Base-by-base conservation (phyloP, 2,329 filamentous ascomycete genomes). In the Cladosporium sp. region DNA sequence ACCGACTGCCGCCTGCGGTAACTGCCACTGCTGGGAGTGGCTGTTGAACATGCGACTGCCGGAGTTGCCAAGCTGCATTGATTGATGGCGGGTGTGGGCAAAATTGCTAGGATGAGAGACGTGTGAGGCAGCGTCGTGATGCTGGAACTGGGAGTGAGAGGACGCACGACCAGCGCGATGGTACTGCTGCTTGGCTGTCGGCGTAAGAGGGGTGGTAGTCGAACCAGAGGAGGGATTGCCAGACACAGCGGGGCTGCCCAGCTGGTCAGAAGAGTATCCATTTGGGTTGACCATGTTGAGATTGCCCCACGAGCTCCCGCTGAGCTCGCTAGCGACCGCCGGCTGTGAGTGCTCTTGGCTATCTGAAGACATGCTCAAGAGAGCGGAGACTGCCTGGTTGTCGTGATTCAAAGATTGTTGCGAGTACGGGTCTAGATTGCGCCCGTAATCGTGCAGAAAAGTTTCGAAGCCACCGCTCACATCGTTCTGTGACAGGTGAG, bases 361-460 rank as follows among this genome's bases (percentile, higher is more conserved):
- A 38, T 50, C 9, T 13, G 48, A 50, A 14, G 48, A 50, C 48
- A 50, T 50, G 48, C 38, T 50, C 48, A 50, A 31, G 10, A 50
- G 32, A 14, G 48, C 40, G 10, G 48, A 43, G 7, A 40, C 48
- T 7, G 48, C 48, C 34, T 50, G 48, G 13, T 50, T 19, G 40
- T 50, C 48, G 48, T 50, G 40, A 8, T 31, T 50, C 16, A 50
- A 37, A 31, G 22, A 32, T 9, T 43, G 40, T 4, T 35, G 9
- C 11, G 32, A 31, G 31, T 35, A 33, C 9, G 48, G 35, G 18
- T 16, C 22, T 28, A 19, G 11, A 28, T 10, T 10, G 2, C 32
- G 48, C 9, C 43, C 48, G 48, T 50, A 43, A 5, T 43, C 31
- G 8, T 43, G 33, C 8, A 35, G 7, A 18, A 50, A 50, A 4